Evolutionary conservation across 768 basidiomycete genomes (phyloP).

Genomic region (Tephrocybe sp.): DNA sequence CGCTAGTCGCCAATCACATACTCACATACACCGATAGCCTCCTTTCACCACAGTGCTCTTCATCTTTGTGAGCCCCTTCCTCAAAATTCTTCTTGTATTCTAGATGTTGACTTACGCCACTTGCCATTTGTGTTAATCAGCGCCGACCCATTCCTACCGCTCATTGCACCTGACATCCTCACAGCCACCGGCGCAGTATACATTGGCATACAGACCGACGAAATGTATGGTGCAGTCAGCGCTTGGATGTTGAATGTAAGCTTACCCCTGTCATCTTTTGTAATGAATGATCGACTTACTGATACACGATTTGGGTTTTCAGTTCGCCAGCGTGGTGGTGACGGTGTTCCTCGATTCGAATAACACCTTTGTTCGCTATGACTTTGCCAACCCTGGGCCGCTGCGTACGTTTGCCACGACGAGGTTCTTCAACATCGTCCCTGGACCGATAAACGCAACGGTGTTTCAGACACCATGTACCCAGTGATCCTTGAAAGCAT

Average conservation of each 20-base stretch:
- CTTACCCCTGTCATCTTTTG: not conserved
- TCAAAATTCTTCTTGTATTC: no score
- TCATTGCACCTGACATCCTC: slow-evolving; percentile 23
- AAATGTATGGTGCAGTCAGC: slow-evolving; percentile 25
- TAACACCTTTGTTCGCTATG: slow-evolving; percentile 26
- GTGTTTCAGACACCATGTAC: slow-evolving; percentile 24
- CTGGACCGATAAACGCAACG: slow-evolving; percentile 23
- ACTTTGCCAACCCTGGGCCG: slow-evolving; percentile 25
- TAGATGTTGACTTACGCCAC: no score
- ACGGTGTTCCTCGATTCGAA: slow-evolving; percentile 22
- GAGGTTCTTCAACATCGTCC: slow-evolving; percentile 19
- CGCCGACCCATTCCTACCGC: slow-evolving; percentile 25
- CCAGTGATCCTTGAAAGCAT: not conserved
- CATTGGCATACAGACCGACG: slow-evolving; percentile 23
- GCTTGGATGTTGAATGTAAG: slow-evolving; percentile 17
- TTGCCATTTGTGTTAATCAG: no score
- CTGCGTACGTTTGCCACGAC: slow-evolving; percentile 29
- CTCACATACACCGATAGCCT: slow-evolving; percentile 20
- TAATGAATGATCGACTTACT: not conserved
- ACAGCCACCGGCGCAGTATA: slow-evolving; percentile 24
- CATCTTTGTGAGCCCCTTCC: slow-evolving; percentile 22
- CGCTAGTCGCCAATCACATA: slow-evolving; percentile 23
- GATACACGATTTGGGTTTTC: not conserved
- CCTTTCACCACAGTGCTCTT: slow-evolving; percentile 21
- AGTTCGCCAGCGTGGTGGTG: slow-evolving; percentile 10